Conservation (phyloP, 1,284 basidiomycete species). For the Cutaneotrichosporon daszewskae region DNA sequence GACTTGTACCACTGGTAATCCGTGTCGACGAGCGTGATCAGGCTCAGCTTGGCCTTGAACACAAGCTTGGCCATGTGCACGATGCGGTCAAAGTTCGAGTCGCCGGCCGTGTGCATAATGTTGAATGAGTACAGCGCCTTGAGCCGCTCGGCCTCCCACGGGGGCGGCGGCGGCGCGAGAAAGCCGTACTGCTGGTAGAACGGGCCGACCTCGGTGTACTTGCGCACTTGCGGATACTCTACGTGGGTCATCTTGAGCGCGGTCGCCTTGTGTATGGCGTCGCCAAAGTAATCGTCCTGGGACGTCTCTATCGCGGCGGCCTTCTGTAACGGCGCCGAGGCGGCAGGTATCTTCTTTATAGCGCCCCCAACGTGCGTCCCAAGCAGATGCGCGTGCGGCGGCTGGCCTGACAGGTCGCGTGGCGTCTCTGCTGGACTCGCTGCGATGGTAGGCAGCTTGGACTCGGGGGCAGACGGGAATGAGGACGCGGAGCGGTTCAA, state of each 20-base stretch:
- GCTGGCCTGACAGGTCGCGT: constrained; percentile 11
- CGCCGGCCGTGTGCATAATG: constrained; percentile 74
- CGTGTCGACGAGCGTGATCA: constrained; percentile 71
- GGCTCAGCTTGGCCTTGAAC: constrained; percentile 79
- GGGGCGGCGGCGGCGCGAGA: constrained; percentile 70
- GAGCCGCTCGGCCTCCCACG: constrained; percentile 69
- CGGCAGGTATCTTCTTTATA: constrained; percentile 30
- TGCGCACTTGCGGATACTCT: background rate
- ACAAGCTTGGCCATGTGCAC: constrained; percentile 81
- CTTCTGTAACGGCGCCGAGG: constrained; percentile 33
- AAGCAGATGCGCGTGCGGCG: background rate
- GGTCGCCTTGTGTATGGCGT: background rate
- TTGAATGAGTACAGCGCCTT: constrained; percentile 77
- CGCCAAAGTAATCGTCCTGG: constrained; percentile 4
- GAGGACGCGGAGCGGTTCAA: constrained; percentile 33
- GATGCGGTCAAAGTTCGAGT: constrained; percentile 90
- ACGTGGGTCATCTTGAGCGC: background rate
- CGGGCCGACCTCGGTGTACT: constrained; percentile 49
- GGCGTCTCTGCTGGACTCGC: constrained; percentile 41
- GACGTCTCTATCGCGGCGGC: background rate
- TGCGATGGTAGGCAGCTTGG: constrained; percentile 31
- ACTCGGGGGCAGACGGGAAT: constrained; percentile 3
- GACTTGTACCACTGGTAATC: constrained; percentile 83
- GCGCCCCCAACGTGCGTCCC: constrained; percentile 13
- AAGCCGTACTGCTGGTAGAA: constrained; percentile 59